Percentiles rank a stretch among this genome's conserved stretches.
These are phyloP conservation scores for Sporothrix curviconia DNA, from an alignment of 2,329 filamentous ascomycete species.

Conservation along the genomic window DNA sequence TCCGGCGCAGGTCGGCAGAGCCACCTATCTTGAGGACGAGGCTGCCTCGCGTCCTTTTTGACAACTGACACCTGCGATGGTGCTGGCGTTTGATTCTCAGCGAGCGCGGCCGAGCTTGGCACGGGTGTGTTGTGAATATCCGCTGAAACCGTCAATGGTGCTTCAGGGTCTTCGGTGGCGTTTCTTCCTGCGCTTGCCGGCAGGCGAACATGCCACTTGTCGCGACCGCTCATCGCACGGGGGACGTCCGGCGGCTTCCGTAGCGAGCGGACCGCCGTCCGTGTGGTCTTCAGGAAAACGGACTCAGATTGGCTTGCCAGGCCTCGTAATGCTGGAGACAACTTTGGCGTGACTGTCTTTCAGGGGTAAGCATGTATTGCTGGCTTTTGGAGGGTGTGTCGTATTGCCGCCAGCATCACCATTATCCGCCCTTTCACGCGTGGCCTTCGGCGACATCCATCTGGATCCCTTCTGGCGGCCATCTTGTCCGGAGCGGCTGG, in stretches of 20 bases:
- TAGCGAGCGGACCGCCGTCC: slow-evolving; percentile 66
- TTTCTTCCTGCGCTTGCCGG: slow-evolving; percentile 51
- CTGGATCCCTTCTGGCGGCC: too few relatives aligned
- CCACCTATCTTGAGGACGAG: slow-evolving; percentile 54
- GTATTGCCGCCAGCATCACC: slow-evolving; percentile 28
- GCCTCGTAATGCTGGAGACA: slow-evolving; percentile 62
- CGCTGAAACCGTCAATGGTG: slow-evolving; percentile 27
- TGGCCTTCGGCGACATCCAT: slow-evolving; percentile 18
- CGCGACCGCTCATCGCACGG: slow-evolving; percentile 56
- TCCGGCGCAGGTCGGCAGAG: slow-evolving; percentile 53
- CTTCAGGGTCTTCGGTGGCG: slow-evolving; percentile 38
- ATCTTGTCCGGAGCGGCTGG: too few relatives aligned
- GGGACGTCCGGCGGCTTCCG: slow-evolving; percentile 81
- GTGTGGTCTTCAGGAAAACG: slow-evolving; percentile 68
- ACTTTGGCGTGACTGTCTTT: slow-evolving; percentile 57
- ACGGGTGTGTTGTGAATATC: slow-evolving; percentile 28
- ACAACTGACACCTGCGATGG: slow-evolving; percentile 37
- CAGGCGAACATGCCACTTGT: slow-evolving; percentile 44
- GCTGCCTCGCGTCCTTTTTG: slow-evolving; percentile 33
- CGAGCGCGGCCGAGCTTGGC: slow-evolving; percentile 48
- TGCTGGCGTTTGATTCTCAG: slow-evolving; percentile 44
- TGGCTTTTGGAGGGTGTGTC: not conserved
- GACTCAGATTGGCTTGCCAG: slow-evolving; percentile 56
- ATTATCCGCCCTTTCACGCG: not conserved
- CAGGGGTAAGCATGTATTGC: slow-evolving; percentile 28